Evolutionary conservation across 2,329 filamentous ascomycete genomes (phyloP).

Genomic region (Colletotrichum tropicicola): DNA sequence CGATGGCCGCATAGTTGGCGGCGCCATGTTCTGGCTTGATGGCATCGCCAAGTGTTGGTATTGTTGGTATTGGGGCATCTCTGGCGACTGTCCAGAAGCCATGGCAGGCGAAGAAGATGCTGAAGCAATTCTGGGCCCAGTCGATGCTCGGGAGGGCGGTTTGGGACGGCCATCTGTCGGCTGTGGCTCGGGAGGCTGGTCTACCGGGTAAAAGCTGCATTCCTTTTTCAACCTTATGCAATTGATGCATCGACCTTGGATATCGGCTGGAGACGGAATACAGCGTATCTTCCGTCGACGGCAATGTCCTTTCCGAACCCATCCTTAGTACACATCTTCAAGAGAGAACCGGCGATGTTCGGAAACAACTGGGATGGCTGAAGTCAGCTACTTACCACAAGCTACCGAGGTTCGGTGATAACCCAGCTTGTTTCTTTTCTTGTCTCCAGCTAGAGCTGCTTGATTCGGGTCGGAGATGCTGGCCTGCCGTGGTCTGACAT

Average conservation of each 20-base stretch:
- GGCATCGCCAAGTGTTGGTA: conserved; percentile 55
- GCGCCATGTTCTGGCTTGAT: conserved; percentile 55
- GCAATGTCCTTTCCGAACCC: conserved; percentile 76
- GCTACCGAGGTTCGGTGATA: conserved; percentile 96
- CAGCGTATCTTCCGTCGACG: conserved; percentile 94
- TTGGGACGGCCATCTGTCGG: conserved; percentile 53
- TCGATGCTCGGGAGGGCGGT: conserved; percentile 46
- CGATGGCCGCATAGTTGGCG: conserved; percentile 49
- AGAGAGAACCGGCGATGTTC: background rate
- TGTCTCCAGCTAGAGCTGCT: conserved; percentile 54
- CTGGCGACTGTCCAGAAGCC: conserved; percentile 50
- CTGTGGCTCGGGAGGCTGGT: conserved; percentile 68
- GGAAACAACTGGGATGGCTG: background rate
- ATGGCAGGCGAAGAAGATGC: conserved; percentile 59
- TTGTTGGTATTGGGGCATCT: conserved; percentile 48
- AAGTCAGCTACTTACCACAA: conserved; percentile 76
- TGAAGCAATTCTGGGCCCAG: conserved; percentile 51
- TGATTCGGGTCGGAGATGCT: conserved; percentile 44
- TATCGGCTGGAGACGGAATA: conserved; percentile 77
- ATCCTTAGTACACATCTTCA: conserved; percentile 5
- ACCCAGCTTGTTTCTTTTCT: conserved; percentile 86
- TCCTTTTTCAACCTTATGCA: conserved; percentile 95
- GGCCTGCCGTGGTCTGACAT: conserved; percentile 52
- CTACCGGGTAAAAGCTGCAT: conserved; percentile 91
- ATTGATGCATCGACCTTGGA: conserved; percentile 83